phyloP scores from a whole-genome alignment of 2,329 filamentous ascomycete species.

The Colletotrichum sublineola region DNA sequence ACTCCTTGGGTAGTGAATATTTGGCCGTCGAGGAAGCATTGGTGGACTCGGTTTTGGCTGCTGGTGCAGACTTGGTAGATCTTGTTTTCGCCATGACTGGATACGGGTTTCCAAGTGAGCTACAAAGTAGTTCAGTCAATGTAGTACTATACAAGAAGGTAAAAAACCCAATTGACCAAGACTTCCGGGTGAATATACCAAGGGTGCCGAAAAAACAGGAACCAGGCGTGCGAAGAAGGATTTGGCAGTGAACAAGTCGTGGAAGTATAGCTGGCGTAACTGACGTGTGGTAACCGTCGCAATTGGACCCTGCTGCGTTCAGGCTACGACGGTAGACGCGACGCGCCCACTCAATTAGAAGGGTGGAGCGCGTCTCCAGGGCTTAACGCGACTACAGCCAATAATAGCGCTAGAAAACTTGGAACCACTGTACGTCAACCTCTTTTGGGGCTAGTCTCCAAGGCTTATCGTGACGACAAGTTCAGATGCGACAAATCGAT shows the following conservation, averaged over 20 bases:
- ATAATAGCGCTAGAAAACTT: neutral
- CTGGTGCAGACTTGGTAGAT: constrained; percentile 54
- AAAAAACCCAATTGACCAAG: neutral
- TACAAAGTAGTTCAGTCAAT: neutral
- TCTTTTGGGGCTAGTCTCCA: constrained; percentile 37
- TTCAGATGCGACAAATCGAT: constrained; percentile 37
- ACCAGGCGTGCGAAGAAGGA: neutral
- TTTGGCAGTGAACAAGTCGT: neutral
- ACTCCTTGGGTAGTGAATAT: constrained; percentile 57
- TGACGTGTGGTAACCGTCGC: neutral
- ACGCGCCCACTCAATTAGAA: constrained; percentile 32
- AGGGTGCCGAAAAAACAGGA: too few species aligned
- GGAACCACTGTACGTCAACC: constrained; percentile 34
- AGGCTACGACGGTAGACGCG: constrained; percentile 21
- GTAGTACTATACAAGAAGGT: neutral
- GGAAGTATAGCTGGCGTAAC: neutral
- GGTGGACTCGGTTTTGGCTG: constrained; percentile 49
- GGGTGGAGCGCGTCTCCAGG: constrained; percentile 28
- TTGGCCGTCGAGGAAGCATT: constrained; percentile 50
- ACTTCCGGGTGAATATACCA: neutral
- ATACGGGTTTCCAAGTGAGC: neutral
- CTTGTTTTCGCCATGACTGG: constrained; percentile 64
- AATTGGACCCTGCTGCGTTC: constrained; percentile 10
- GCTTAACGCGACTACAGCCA: constrained; percentile 30
- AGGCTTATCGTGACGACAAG: constrained; percentile 41